phyloP scores from a whole-genome alignment of 2,329 filamentous ascomycete genomes.

The Neoascochyta sp. region DNA sequence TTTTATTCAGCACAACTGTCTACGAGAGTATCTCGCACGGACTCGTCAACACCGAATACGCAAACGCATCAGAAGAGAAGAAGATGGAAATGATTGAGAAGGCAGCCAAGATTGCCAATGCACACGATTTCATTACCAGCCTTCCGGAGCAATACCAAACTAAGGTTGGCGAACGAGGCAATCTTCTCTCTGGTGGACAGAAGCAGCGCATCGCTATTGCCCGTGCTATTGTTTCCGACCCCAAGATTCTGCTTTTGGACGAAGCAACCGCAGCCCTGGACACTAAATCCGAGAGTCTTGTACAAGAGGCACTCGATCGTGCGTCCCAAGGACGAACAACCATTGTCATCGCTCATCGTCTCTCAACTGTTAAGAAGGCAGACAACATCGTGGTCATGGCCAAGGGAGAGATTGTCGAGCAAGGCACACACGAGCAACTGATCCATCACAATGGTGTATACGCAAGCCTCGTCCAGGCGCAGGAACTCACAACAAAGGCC shows the following conservation, averaged over 20 bases:
- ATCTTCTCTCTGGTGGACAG: slow-evolving; percentile 88
- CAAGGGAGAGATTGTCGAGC: slow-evolving; percentile 80
- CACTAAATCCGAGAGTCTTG: slow-evolving; percentile 89
- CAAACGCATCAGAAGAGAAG: slow-evolving; percentile 62
- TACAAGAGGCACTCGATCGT: slow-evolving; percentile 86
- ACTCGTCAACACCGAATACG: slow-evolving; percentile 76
- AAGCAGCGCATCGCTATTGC: slow-evolving; percentile 97
- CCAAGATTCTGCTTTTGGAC: slow-evolving; percentile 87
- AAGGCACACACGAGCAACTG: slow-evolving; percentile 81
- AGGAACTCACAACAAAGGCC: slow-evolving; percentile 51
- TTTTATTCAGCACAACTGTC: slow-evolving; percentile 85
- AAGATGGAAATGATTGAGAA: slow-evolving; percentile 69
- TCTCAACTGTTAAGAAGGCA: slow-evolving; percentile 90
- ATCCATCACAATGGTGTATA: slow-evolving; percentile 71
- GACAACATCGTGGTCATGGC: slow-evolving; percentile 96
- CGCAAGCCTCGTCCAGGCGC: slow-evolving; percentile 79
- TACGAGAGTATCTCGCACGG: slow-evolving; percentile 88
- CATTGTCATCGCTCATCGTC: slow-evolving; percentile 90
- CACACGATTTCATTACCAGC: slow-evolving; percentile 80
- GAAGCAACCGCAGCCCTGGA: slow-evolving; percentile 93
- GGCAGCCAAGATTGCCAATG: slow-evolving; percentile 87
- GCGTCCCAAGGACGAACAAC: slow-evolving; percentile 86
- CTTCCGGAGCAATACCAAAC: slow-evolving; percentile 90
- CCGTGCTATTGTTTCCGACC: slow-evolving; percentile 82
- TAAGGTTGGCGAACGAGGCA: slow-evolving; percentile 91